Conservation (phyloP, 257 asterid species). For the Asclepias syriaca region DNA sequence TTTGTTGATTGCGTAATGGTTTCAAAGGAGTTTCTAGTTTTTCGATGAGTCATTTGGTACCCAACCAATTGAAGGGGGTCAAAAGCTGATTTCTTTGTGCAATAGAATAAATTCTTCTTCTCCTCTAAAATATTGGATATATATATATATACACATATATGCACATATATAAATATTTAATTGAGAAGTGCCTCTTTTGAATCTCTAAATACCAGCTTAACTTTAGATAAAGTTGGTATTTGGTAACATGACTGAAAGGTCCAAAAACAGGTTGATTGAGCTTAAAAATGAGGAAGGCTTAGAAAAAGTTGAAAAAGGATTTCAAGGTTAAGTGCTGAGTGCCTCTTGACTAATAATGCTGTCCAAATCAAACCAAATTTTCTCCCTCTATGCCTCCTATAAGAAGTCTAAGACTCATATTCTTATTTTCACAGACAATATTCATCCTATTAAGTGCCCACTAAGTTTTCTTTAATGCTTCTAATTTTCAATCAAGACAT, state of each 20-base stretch:
- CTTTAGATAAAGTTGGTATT: not conserved
- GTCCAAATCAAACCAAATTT: slow-evolving; percentile 10
- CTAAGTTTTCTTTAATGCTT: not conserved
- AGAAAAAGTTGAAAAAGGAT: not conserved
- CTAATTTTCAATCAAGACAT: not conserved
- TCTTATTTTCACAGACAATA: not conserved
- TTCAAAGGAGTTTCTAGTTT: slow-evolving; percentile 2
- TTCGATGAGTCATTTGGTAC: slow-evolving; percentile 5
- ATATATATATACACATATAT: too few relatives aligned
- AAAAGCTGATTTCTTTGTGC: not conserved
- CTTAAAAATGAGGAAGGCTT: not conserved
- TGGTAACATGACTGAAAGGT: not conserved
- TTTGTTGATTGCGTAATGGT: slow-evolving; percentile 18
- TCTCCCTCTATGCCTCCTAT: not conserved
- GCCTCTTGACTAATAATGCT: slow-evolving; percentile 10
- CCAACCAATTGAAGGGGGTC: not conserved
- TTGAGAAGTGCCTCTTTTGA: not conserved
- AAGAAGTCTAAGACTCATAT: not conserved
- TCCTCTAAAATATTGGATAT: not conserved
- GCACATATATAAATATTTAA: not conserved
- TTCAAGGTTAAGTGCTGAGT: slow-evolving; percentile 6
- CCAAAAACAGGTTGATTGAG: not conserved
- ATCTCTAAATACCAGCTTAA: not conserved
- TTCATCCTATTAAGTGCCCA: not conserved
- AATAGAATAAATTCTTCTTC: not conserved